Base-by-base conservation (phyloP, 1,284 basidiomycete species). In the Chalciporus sp. region DNA sequence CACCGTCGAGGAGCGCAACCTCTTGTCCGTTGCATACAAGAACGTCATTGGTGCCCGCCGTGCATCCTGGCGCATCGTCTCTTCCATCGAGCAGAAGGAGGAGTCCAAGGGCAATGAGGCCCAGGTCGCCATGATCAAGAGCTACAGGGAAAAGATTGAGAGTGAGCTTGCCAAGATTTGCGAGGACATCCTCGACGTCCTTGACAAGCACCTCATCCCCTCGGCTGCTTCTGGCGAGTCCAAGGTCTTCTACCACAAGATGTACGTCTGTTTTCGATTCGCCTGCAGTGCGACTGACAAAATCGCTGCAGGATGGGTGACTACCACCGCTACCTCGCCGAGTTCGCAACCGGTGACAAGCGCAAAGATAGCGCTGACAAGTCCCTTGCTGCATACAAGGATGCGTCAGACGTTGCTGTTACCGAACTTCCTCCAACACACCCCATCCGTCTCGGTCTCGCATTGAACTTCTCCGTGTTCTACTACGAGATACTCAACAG, bases 161-260 rank as follows among this genome's bases (percentile, higher is more conserved):
- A 81, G 84, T 66, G 97, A 99, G 78, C 90, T 99, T 60, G 94
- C 94, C 58, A 95, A 97, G 82, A 98, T 99, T 76, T 99, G 97
- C 82, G 95, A 98, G 81, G 96, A 99, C 76, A 99, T 99, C 71
- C 92, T 99, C 66, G 90, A 95, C 65, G 95, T 99, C 58, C 92
- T 99, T 62, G 95, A 98, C 80, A 94, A 97, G 82, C 95, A 99
- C 84, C 90, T 99, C 66, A 98, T 99, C 70, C 96, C 97, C 61
- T 96, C 94, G 33, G 97, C 96, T 54, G 95, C 94, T 58, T 92
- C 94, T 58, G 96, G 97, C 72, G 97, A 99, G 81, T 95, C 92
- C 62, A 98, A 98, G 85, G 96, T 99, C 62, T 99, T 99, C 86
- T 99, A 99, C 85, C 96, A 98, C 88, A 99, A 99, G 91, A 98